These are phyloP conservation scores for Mesembryanthemum crystallinum DNA, from an alignment of 148 eudicot species.

Conservation along the genomic window DNA sequence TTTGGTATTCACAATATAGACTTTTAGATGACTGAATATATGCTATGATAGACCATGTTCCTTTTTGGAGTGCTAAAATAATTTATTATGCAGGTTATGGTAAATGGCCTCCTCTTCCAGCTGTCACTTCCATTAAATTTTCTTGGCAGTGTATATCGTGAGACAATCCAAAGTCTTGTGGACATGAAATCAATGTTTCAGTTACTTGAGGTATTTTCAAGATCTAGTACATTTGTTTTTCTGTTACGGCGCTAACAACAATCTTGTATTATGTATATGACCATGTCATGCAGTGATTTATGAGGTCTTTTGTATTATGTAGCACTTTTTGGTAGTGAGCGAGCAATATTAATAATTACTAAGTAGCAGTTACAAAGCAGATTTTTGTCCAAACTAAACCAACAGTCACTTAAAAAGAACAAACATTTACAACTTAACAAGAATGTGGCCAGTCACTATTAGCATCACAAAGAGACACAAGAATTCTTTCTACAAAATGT, in stretches of 20 bases:
- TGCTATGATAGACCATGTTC: not conserved
- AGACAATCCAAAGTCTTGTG: slow-evolving; percentile 84
- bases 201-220: slow-evolving; percentile 66
- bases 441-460: too few relatives aligned
- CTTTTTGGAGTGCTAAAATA: slow-evolving; percentile 8
- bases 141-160: slow-evolving; percentile 96
- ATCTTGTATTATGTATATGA: not conserved
- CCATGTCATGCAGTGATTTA: not conserved
- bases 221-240: slow-evolving; percentile 11
- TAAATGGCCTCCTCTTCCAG: slow-evolving; percentile 93
- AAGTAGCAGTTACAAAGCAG: too few relatives aligned
- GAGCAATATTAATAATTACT: too few relatives aligned
- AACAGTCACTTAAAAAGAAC: too few relatives aligned
- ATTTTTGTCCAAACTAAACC: too few relatives aligned
- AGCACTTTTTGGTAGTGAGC: not conserved
- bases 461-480: too few relatives aligned
- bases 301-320: too few relatives aligned
- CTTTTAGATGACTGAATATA: not conserved
- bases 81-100: slow-evolving; percentile 69
- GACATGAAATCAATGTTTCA: slow-evolving; percentile 97
- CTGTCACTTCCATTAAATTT: slow-evolving; percentile 91
- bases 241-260: not conserved
- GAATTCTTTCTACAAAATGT: too few relatives aligned
- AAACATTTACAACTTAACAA: too few relatives aligned
- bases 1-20: slow-evolving; percentile 47